Evolutionary conservation across 495 filamentous ascomycete species (phyloP), one percentile per base, ranked within the genome.

Genomic region (Neurospora sp.): DNA sequence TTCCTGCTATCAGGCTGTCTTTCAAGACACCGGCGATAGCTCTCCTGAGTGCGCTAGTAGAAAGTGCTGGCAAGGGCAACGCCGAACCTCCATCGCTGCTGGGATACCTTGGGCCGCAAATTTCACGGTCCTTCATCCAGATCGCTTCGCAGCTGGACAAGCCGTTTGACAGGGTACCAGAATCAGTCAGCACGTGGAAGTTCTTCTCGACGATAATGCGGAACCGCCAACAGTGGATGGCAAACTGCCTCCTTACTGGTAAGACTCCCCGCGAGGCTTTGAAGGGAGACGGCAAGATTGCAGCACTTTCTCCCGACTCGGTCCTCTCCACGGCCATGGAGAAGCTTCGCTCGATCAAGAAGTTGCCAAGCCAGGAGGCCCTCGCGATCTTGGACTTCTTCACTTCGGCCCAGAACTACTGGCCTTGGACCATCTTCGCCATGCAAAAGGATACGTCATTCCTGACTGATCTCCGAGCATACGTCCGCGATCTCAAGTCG

Each of bases 171-270:
- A 85, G 92, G 74, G 80, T 84, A 5, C 77, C 82, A 7, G 83
- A 94, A 48, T 86, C 90, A 31, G 85, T 88, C 69, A 83, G 85
- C 31, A 91, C 94, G 69, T 98, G 96, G 96, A 88, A 86, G 70
- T 88, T 99, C 71, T 89, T 98, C 40, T 91, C 95, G 38, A 90
- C 89, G n/a, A 89, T 97, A 68, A 87, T 98, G 68, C 92, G 93
- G 77, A 94, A 92, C 77, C 90, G 93, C 71, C 96, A 99, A 75
- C 94, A 97, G 77, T 98, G 96, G 91, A 91, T 99, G 83, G 90
- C 95, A 0, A 93, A 97, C 61, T 95, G 93, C 77, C 86, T 98
- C 69, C 89, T 98, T 37, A 97, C 94, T 5, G 96, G 96, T 35
- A 90, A 89, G 73, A 93, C 92, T 1, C 93, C 96, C 18, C 88